phyloP scores from a whole-genome alignment of 495 filamentous ascomycete genomes.

The Penicillium simplicissimum region DNA sequence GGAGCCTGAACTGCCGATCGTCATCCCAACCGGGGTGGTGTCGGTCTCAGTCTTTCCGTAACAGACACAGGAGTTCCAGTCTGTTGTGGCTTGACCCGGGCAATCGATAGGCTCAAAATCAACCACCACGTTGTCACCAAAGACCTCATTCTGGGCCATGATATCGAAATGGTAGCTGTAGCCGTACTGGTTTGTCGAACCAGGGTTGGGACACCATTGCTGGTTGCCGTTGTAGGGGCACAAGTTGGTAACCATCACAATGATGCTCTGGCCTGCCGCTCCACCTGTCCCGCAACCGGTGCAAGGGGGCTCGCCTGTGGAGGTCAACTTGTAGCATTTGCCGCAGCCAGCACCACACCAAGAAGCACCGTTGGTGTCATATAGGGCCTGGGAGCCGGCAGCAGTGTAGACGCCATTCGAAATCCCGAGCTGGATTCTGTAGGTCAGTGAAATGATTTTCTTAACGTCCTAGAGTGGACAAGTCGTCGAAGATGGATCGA shows the following conservation, averaged over 20 bases:
- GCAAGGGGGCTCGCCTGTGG: constrained; percentile 35
- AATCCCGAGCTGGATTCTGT: neutral
- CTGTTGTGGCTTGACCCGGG: constrained; percentile 24
- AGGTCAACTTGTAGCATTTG: constrained; percentile 42
- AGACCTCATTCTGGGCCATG: constrained; percentile 37
- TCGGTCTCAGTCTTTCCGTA: constrained; percentile 18
- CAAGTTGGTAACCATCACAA: constrained; percentile 45
- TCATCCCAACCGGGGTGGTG: constrained; percentile 11
- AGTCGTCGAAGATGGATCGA: no score
- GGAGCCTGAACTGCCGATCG: neutral
- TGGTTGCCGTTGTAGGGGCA: constrained; percentile 42
- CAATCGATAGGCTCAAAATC: constrained; percentile 38
- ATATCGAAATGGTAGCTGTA: constrained; percentile 46
- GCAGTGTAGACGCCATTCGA: constrained; percentile 1
- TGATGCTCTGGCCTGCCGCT: constrained; percentile 35
- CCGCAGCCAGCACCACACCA: constrained; percentile 46
- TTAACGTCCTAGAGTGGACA: no score
- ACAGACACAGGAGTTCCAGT: constrained; percentile 24
- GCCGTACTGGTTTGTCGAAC: constrained; percentile 39
- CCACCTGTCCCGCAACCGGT: constrained; percentile 33
- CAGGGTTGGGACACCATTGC: constrained; percentile 37
- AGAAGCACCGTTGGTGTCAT: constrained; percentile 24
- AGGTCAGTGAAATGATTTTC: neutral
- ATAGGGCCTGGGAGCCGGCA: constrained; percentile 31
- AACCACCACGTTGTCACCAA: constrained; percentile 43